Percentiles rank a stretch among this genome's conserved stretches.
Evolutionary conservation across 169 alveolate species (phyloP).

Genomic region (Condylostoma magnum): DNA sequence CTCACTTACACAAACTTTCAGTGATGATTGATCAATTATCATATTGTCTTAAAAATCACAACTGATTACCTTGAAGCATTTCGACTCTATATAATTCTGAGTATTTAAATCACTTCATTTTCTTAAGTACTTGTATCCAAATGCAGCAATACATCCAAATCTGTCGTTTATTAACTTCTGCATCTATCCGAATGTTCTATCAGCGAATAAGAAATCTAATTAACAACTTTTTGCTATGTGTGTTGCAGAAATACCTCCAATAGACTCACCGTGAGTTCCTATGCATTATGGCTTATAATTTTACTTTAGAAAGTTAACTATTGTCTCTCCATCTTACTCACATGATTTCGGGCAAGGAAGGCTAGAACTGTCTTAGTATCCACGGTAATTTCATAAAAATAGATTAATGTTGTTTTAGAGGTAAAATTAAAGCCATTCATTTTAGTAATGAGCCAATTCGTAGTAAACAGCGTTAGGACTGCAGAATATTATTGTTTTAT

Average conservation of each 20-base stretch:
- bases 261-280: slow-evolving; percentile 79
- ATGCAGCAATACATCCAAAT: slow-evolving; percentile 14
- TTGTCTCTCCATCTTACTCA: slow-evolving; percentile 68
- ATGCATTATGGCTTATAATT: slow-evolving; percentile 44
- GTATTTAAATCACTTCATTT: slow-evolving; percentile 35
- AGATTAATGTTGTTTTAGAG: slow-evolving; percentile 64
- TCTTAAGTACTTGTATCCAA: slow-evolving; percentile 27
- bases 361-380: slow-evolving; percentile 75
- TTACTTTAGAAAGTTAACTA: slow-evolving; percentile 53
- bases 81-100: slow-evolving; percentile 24
- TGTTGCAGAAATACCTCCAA: slow-evolving; percentile 86
- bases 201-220: slow-evolving; percentile 79
- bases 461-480: slow-evolving; percentile 83
- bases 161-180: slow-evolving; percentile 24
- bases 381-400: slow-evolving; percentile 85
- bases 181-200: slow-evolving; percentile 71
- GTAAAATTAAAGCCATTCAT: slow-evolving; percentile 74
- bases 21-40: slow-evolving; percentile 1
- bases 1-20: slow-evolving; percentile 27
- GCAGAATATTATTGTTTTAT: slow-evolving; percentile 65
- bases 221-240: slow-evolving; percentile 63
- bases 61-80: slow-evolving; percentile 35
- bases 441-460: slow-evolving; percentile 53
- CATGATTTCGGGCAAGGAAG: slow-evolving; percentile 59
- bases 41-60: slow-evolving; percentile 47